phyloP scores from a whole-genome alignment of 257 asterid species.

The Misopates orontium region DNA sequence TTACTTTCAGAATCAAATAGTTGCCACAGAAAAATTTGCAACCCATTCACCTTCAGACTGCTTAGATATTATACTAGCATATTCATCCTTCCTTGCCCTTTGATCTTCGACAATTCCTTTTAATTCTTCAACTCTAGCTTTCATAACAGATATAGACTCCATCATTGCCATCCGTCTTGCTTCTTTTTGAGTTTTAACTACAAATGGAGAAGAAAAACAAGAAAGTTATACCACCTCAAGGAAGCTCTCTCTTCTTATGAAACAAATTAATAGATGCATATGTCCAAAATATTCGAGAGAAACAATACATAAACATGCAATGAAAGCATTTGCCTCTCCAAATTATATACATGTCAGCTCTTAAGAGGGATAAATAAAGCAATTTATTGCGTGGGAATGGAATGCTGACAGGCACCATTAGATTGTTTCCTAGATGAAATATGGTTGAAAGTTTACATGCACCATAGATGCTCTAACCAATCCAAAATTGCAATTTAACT shows the following conservation, averaged over 20 bases:
- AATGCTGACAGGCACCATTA: not conserved
- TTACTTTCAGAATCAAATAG: constrained; percentile 21
- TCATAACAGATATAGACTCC: constrained; percentile 61
- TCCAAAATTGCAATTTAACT: not conserved
- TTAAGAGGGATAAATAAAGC: not conserved
- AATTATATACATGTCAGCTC: not conserved
- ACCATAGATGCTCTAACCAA: too few relatives aligned
- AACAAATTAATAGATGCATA: constrained; percentile 3
- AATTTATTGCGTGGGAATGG: not conserved
- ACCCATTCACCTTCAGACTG: constrained; percentile 68
- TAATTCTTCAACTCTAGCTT: constrained; percentile 64
- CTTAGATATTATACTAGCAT: constrained; percentile 71
- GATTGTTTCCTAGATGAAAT: not conserved
- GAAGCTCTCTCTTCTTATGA: not conserved
- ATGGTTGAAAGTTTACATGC: not conserved
- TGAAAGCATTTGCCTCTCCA: not conserved
- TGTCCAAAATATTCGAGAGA: not conserved
- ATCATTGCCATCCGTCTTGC: constrained; percentile 57
- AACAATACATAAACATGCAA: not conserved
- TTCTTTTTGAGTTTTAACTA: constrained; percentile 71
- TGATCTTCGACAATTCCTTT: constrained; percentile 62
- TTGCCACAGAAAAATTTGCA: constrained; percentile 18
- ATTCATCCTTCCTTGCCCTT: constrained; percentile 65
- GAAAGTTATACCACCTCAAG: not conserved
- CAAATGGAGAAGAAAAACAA: constrained; percentile 23